Evolutionary conservation across 306 rosid species (phyloP), one percentile per base, ranked within the genome.

Genomic region (Lagenaria siceraria): DNA sequence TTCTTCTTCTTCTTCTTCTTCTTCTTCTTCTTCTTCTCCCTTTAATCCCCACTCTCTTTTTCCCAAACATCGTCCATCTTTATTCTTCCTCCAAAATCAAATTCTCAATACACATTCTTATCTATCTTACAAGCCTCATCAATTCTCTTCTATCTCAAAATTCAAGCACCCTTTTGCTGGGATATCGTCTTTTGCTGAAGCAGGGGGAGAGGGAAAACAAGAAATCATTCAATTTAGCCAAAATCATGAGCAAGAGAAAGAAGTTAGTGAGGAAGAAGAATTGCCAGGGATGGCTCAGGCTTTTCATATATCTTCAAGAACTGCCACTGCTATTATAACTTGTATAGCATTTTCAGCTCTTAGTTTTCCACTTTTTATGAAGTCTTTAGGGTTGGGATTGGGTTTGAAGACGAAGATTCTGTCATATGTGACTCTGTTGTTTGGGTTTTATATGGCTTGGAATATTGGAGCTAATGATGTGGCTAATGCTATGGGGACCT

Each of bases 391-490:
- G 24, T 88, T 86, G n/a, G 90, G 89, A 0, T 19, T 88, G 80
- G 8, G 85, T 25, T 27, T 89, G 79, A 96, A 87, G 93, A 88
- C 88, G 7, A 91, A 82, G 55, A 19, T 87, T 40, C 48, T 92
- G 49, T 90, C 98, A 0, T 96, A 96, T 53, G 86, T 22, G 0
- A 90, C 99, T 0, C 80, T 96, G 19, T 69, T 96, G 56, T 89
- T 89, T 70, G 99, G 98, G n/a, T 92, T 96, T 40, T 96, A 96
- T 85, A 96, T 96, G 99, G 99, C 98, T 38, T 96, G 99, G 99
- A 96, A 96, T 79, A 96, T 96, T 22, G 99, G 99, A 14, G 98
- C 99, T 27, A 96, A 96, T 59, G 99, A 96, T 60, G 99, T 96
- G 79, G 99, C 99, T 0, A 96, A 96, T 78, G 99, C 99, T 1